Evolutionary conservation across 2,329 filamentous ascomycete species (phyloP), one percentile per base, ranked within the genome.

Genomic region (Colletotrichum spinosum): DNA sequence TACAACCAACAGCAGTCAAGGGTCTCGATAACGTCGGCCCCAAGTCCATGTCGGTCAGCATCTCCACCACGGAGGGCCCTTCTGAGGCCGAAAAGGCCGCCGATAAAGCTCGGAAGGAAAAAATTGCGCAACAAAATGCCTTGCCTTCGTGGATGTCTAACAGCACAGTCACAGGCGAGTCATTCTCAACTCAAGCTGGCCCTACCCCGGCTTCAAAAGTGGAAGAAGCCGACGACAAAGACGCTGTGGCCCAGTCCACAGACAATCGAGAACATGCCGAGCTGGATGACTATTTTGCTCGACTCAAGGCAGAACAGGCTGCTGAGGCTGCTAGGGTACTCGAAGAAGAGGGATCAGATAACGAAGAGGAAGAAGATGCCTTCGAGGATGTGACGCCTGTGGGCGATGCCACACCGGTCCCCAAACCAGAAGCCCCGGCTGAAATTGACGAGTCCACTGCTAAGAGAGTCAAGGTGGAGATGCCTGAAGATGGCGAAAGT

Each of bases 131-230:
- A 69, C 88, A 92, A 72, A 93, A 93, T 72, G 88, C 87, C 8
- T 77, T 93, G 66, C 91, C 91, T 2, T 79, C 84, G 8, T 93
- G 91, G 89, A 91, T 92, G 78, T 87, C 88, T 1, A 86, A 90
- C 61, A 91, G 89, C 68, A 92, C 90, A 2, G 85, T 92, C 52
- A 88, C 84, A 5, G 87, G 88, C 55, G 84, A 88, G 64, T 85
- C 86, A n/a, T 91, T 87, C 74, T 77, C 80, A 45, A 56, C 75
- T 25, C 74, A 78, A 34, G 81, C 81, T 49, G 72, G 75, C 37
- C 72, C 72, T 7, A 69, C 68, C n/a, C 68, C 72, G 13, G 55
- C 59, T 10, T 55, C 71, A n/a, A 78, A 79, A 17, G 76, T 80
- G 65, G 80, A 82, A 35, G 79, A 81, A 2, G 81, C 85, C 34